Base-by-base conservation (phyloP, 768 basidiomycete species). In the Sporobolomyces pararoseus region DNA sequence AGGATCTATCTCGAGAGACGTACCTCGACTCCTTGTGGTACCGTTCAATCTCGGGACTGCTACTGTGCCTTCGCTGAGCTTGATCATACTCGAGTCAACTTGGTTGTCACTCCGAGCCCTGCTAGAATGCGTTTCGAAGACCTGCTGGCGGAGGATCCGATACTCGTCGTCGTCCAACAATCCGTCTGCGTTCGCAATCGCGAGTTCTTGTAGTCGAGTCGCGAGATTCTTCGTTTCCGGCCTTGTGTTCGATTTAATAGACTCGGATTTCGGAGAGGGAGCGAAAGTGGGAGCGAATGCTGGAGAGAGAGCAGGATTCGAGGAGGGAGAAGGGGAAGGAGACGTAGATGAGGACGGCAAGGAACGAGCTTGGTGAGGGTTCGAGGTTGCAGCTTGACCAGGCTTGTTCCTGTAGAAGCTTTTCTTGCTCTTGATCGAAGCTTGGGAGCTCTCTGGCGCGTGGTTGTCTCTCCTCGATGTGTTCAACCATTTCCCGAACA, bases 91-190 rank as follows among this genome's bases (percentile, higher is more conserved):
- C 34, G 23, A 23, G 4, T 27, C 44, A 4, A 4, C 21, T 4
- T 27, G 23, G 0, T 37, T 16, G 23, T 25, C 4, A 14, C 53
- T 23, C 21, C 47, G 29, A 53, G 37, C 23, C 19, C n/a, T 7
- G 3, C 32, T 21, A 32, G 44, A 31, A 23, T 21, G 31, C 46
- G 34, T 59, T 42, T 66, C 71, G 34, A 77, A 77, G 17, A 71
- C n/a, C 47, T 68, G 42, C 21, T 23, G 27, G 35, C 75, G 55
- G 12, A 77, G 44, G 21, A 72, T 29, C 9, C 76, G 49, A 51
- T 77, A 77, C 62, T 75, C 75, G 25, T 74, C 68, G 23, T 76
- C 75, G 32, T 75, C 76, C 10, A 77, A 59, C 16, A 77, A 39
- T 0, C 76, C 76, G 16, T 74, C 71, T 7, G 60, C 68, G 27